Evolutionary conservation across 1,284 basidiomycete genomes (phyloP).

Genomic region (Naganishia albida): DNA sequence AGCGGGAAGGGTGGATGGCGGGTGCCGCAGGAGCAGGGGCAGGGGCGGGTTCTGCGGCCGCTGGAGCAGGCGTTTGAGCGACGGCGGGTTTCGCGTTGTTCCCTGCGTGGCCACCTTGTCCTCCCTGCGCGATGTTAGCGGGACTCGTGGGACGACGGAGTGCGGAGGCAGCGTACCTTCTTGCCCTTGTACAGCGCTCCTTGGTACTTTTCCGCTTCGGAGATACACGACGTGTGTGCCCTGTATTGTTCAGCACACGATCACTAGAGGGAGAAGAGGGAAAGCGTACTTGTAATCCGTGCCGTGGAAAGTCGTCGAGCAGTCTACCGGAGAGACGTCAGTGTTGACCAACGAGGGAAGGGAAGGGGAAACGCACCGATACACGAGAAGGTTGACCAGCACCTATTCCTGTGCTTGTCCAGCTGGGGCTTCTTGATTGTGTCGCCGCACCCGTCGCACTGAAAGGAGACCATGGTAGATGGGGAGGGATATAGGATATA

Average conservation of each 20-base stretch:
- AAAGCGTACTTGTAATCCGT: slow-evolving; percentile 66
- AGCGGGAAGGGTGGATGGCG: slow-evolving; percentile 34
- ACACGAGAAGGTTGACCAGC: slow-evolving; percentile 71
- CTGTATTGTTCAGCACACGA: slow-evolving; percentile 34
- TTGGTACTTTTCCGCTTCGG: slow-evolving; percentile 89
- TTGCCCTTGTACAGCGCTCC: slow-evolving; percentile 80
- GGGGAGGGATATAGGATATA: slow-evolving; percentile 34
- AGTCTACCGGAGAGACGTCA: slow-evolving; percentile 58
- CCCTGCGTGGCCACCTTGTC: slow-evolving; percentile 26
- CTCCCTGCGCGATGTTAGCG: neutral
- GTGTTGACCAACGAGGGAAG: neutral
- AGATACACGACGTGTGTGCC: slow-evolving; percentile 76
- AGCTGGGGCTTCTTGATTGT: slow-evolving; percentile 87
- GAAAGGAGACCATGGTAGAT: slow-evolving; percentile 62
- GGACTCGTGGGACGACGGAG: neutral
- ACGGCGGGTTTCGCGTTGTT: slow-evolving; percentile 9
- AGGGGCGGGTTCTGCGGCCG: slow-evolving; percentile 15
- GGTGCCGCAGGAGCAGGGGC: slow-evolving; percentile 33
- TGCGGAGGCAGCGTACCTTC: slow-evolving; percentile 32
- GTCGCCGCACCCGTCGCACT: slow-evolving; percentile 71
- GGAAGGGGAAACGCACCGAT: slow-evolving; percentile 57
- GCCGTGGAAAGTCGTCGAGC: slow-evolving; percentile 73
- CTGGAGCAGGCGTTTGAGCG: slow-evolving; percentile 22
- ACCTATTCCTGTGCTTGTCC: slow-evolving; percentile 56
- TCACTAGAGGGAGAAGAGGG: neutral